Base-by-base conservation (phyloP, 352 stramenopile species). In the Globisporangium recalcitrans region DNA sequence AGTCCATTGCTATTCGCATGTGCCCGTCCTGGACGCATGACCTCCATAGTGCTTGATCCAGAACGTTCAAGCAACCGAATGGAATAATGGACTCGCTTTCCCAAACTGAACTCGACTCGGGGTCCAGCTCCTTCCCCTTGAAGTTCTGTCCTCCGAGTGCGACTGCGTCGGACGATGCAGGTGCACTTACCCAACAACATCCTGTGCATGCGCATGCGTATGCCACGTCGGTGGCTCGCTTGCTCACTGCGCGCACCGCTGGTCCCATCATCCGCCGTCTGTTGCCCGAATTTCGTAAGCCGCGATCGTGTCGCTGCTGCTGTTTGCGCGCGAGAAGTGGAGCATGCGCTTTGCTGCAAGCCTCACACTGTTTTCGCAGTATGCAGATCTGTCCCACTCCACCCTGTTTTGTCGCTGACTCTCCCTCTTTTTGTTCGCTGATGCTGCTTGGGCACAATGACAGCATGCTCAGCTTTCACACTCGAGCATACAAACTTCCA, bases 401-500 rank as follows among this genome's bases (percentile, higher is more conserved):
- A 26, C n/a, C 19, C 21, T 29, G 19, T 58, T 44, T 47, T 48
- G 52, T 42, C 31, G 34, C 24, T 0, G 29, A 36, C 22, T 13
- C 7, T 16, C 19, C 5, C 4, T 26, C n/a, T 48, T 48, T 16
- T 48, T 21, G 5, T 5, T 29, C 22, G 7, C 14, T 22, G 29
- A 4, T 13, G 51, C 9, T 57, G 51, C 51, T 57, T 57, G 51
- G 51, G 31, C 11, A 32, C 24, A 14, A 10, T 24, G 47, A 53
- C 49, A 22, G 13, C 27, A 21, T 26, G 22, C 11, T 40, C 34
- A 11, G 10, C 10, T n/a, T n/a, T n/a, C 34, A 54, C 5, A n/a
- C 24, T 5, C 4, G 3, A n/a, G 26, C 29, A 42, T 57, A 57
- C 51, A 57, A 57, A 57, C 19, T n/a, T 24, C 51, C 44, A 44